Percentiles rank a stretch among this genome's conserved stretches.
Evolutionary conservation across 176 grass and related monocot species (phyloP).

Genomic region (Paspalum notatum): DNA sequence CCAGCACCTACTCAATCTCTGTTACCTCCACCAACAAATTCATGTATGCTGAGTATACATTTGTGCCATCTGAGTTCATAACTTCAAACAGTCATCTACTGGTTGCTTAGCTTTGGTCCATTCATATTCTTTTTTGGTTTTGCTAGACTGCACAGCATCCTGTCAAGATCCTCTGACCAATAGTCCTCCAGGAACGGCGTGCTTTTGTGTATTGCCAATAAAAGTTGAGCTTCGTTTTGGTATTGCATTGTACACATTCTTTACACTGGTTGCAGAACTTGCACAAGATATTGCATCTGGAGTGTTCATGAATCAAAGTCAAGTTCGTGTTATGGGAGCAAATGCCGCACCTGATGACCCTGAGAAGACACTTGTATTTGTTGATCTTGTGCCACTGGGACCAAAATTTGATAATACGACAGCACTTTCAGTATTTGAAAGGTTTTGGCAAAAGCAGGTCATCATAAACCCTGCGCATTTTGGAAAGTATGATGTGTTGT

Average conservation of each 20-base stretch:
- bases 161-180: slow-evolving; percentile 83
- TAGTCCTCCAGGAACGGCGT: slow-evolving; percentile 74
- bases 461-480: slow-evolving; percentile 71
- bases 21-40: slow-evolving; percentile 68
- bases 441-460: slow-evolving; percentile 86
- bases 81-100: slow-evolving; percentile 29
- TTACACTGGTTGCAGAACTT: slow-evolving; percentile 77
- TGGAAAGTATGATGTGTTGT: slow-evolving; percentile 71
- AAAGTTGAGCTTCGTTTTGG: slow-evolving; percentile 81
- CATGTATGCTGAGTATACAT: slow-evolving; percentile 57
- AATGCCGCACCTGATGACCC: slow-evolving; percentile 75
- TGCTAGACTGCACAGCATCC: slow-evolving; percentile 68
- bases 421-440: slow-evolving; percentile 65
- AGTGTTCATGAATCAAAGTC: slow-evolving; percentile 76
- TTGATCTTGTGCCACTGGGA: slow-evolving; percentile 80
- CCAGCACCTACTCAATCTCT: slow-evolving; percentile 53
- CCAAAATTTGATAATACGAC: slow-evolving; percentile 64
- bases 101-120: slow-evolving; percentile 20
- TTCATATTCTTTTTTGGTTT: slow-evolving; percentile 30
- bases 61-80: slow-evolving; percentile 27
- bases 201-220: slow-evolving; percentile 82
- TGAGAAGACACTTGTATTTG: slow-evolving; percentile 78
- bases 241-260: slow-evolving; percentile 83
- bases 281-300: slow-evolving; percentile 84
- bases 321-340: slow-evolving; percentile 97